These are phyloP conservation scores for Peronospora belbahrii DNA, from an alignment of 352 stramenopile species.

Conservation along the genomic window DNA sequence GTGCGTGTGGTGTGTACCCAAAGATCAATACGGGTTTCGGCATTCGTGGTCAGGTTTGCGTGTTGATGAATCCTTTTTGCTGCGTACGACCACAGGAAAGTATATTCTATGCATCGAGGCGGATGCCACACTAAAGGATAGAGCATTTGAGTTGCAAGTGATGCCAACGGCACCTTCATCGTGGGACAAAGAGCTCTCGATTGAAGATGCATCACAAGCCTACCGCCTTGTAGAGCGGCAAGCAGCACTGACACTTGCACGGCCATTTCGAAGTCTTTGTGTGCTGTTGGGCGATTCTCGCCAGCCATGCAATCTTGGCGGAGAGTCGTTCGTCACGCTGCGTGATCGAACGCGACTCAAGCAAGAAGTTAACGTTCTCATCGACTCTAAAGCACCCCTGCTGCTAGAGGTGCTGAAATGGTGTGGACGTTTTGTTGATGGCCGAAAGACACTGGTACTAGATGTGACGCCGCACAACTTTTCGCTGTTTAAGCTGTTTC, in stretches of 20 bases:
- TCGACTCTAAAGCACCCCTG: constrained; percentile 53
- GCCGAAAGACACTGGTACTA: constrained; percentile 47
- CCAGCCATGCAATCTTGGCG: constrained; percentile 44
- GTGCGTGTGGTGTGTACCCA: constrained; percentile 43
- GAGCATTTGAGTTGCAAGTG: constrained; percentile 35
- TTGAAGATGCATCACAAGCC: constrained; percentile 56
- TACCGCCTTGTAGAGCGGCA: constrained; percentile 53
- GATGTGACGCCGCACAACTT: constrained; percentile 55
- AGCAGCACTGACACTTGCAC: constrained; percentile 29
- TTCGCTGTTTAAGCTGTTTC: constrained; percentile 28
- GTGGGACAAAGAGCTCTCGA: constrained; percentile 33
- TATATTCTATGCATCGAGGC: constrained; percentile 60
- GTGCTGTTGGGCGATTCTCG: constrained; percentile 51
- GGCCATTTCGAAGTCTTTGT: constrained; percentile 47
- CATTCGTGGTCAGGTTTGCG: constrained; percentile 45
- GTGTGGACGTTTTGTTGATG: constrained; percentile 41
- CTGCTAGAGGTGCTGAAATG: constrained; percentile 51
- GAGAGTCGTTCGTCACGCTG: constrained; percentile 41
- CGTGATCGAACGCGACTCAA: constrained; percentile 42
- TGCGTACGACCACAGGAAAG: constrained; percentile 56
- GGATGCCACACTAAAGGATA: constrained; percentile 43
- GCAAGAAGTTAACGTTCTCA: constrained; percentile 59
- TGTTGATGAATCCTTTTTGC: constrained; percentile 45
- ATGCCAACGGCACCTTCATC: constrained; percentile 16
- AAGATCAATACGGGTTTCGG: constrained; percentile 50